Percentiles rank a stretch among this genome's conserved stretches.
These are phyloP conservation scores for Metarhizium robertsii DNA, from an alignment of 2,329 filamentous ascomycete genomes.

Conservation along the genomic window DNA sequence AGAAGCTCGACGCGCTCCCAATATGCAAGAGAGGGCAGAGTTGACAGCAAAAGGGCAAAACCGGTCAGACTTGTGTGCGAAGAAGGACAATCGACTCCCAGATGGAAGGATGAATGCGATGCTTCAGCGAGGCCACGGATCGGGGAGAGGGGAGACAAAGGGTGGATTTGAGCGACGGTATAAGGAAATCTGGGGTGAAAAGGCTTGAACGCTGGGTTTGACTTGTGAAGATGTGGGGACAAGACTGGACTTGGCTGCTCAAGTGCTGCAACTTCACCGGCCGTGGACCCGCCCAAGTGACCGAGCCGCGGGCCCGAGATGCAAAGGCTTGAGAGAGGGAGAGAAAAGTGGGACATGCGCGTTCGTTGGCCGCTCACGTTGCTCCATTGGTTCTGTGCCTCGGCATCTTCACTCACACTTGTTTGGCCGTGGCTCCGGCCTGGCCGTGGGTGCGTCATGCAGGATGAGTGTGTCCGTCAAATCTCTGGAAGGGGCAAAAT, in stretches of 20 bases:
- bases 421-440: not conserved
- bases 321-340: too few relatives aligned
- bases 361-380: not conserved
- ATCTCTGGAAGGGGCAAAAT: too few relatives aligned
- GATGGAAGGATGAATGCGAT: not conserved
- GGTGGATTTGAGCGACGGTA: not conserved
- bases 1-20: not conserved
- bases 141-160: not conserved
- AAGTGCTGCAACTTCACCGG: too few relatives aligned
- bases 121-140: not conserved
- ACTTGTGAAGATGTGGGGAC: conserved; percentile 3
- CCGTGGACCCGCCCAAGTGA: too few relatives aligned
- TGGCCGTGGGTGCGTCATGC: not conserved
- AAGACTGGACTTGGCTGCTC: not conserved
- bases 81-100: not conserved
- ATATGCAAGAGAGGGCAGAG: not conserved
- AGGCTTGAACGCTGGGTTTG: not conserved
- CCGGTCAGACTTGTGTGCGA: not conserved
- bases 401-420: conserved; percentile 2
- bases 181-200: not conserved
- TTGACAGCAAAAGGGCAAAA: not conserved
- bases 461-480: not conserved
- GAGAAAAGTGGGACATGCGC: not conserved
- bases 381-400: conserved; percentile 4
- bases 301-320: too few relatives aligned